Evolutionary conservation across 805 yeast genomes (phyloP), one percentile per base, ranked within the genome.

Genomic region (Pichia cabralensis): DNA sequence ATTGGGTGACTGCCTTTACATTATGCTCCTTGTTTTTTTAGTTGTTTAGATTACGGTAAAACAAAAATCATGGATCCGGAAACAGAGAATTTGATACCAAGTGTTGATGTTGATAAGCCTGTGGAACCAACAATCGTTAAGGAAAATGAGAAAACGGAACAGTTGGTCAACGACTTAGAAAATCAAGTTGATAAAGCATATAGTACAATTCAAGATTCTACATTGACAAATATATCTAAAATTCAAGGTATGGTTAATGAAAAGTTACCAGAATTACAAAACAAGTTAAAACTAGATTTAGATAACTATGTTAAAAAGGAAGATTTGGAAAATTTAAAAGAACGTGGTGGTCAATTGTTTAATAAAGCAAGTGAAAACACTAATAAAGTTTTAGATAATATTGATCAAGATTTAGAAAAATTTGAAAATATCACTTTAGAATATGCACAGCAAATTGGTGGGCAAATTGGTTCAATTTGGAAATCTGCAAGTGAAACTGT

Each of bases 371-470:
- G 52, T 24, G 53, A 52, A 30, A 56, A 63, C 42, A 76, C 86
- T 7, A 84, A 80, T 45, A 67, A 65, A 30, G 73, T 70, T 33
- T 61, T 86, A 32, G 88, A 83, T 42, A 69, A 72, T 7, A 64
- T 88, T 40, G 96, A 86, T 53, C 60, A 71, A 43, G 78, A 76
- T 45, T 62, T 88, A 30, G 95, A 82, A 45, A 64, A 64, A 34
- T 76, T 84, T 7, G 96, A 88, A 52, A 70, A 68, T 33, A 57
- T 67, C 22, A 88, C 94, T 0, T 71, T 78, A 1, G 61, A 62
- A n/a, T 75, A 71, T 47, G 72, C 75, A 13, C 53, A 60, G 26
- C 73, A 67, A 48, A 62, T 80, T 36, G 71, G 83, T n/a, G 53
- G 60, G 24, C 73, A 66, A 47, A 62, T 80, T 36, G 71, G 83